phyloP scores from a whole-genome alignment of 371 early-diverging fungal genomes.

The Zychaea mexicana region DNA sequence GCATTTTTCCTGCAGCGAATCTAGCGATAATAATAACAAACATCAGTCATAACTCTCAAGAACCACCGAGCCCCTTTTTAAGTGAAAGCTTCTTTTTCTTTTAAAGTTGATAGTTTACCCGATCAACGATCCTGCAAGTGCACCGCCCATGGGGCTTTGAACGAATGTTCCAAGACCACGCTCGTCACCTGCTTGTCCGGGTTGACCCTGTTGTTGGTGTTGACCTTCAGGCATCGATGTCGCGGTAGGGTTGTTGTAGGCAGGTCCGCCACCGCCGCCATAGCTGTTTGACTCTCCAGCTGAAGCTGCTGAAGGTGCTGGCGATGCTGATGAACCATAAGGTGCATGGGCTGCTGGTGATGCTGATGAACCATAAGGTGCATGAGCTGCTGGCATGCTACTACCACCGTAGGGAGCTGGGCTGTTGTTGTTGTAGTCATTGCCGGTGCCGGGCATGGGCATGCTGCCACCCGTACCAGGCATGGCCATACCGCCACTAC shows the following conservation, averaged over 20 bases:
- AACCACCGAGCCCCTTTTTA: no score
- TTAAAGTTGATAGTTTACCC: conserved; percentile 13
- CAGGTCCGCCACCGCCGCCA: conserved; percentile 1
- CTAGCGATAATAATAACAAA: no score
- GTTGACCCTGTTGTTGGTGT: conserved; percentile 16
- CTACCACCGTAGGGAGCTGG: background rate
- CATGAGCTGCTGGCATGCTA: background rate
- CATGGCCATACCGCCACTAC: conserved; percentile 5
- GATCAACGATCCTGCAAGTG: conserved; percentile 19
- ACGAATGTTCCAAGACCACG: conserved; percentile 19
- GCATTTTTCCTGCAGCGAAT: conserved; percentile 18
- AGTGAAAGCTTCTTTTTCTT: background rate
- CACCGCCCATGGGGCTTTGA: conserved; percentile 17
- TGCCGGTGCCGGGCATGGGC: conserved; percentile 1
- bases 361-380: background rate
- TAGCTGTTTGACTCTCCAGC: conserved; percentile 31
- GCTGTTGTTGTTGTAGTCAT: background rate
- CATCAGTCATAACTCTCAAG: no score
- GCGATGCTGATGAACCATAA: background rate
- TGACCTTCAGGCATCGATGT: background rate
- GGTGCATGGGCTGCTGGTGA: background rate
- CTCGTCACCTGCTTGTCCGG: conserved; percentile 11
- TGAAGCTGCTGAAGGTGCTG: background rate
- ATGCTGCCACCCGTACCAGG: background rate
- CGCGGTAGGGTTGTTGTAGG: background rate